A percentile compares a stretch with the other conserved stretches of the same genome.
phyloP scores from a whole-genome alignment of 805 yeast genomes.

The Ogataea haglerorum region DNA sequence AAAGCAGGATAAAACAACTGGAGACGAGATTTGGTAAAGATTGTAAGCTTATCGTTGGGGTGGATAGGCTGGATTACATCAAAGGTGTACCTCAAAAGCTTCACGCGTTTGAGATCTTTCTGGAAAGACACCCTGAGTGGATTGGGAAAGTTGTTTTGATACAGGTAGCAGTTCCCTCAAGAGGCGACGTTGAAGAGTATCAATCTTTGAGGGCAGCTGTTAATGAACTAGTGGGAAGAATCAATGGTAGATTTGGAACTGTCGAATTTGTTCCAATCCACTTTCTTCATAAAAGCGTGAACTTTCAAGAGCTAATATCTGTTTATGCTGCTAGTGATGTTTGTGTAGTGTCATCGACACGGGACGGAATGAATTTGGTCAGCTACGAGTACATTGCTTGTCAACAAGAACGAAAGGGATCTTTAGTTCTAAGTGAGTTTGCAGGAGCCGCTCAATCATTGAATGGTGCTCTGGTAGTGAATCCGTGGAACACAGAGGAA shows the following conservation, averaged over 20 bases:
- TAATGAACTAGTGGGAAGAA: slow-evolving; percentile 93
- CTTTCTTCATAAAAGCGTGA: slow-evolving; percentile 87
- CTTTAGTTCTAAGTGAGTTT: slow-evolving; percentile 85
- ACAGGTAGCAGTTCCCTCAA: slow-evolving; percentile 95
- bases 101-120: slow-evolving; percentile 91
- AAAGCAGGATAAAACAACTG: slow-evolving; percentile 60
- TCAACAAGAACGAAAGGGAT: slow-evolving; percentile 77
- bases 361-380: slow-evolving; percentile 98
- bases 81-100: slow-evolving; percentile 98
- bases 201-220: slow-evolving; percentile 91
- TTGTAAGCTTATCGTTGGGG: slow-evolving; percentile 89
- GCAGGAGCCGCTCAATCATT: slow-evolving; percentile 99
- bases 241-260: slow-evolving; percentile 94
- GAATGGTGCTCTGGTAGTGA: slow-evolving; percentile 89
- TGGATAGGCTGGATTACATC: slow-evolving; percentile 92
- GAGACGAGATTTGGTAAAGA: slow-evolving; percentile 62
- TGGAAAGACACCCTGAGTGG: slow-evolving; percentile 95
- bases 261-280: slow-evolving; percentile 98
- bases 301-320: slow-evolving; percentile 88
- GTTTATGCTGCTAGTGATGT: slow-evolving; percentile 84
- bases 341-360: slow-evolving; percentile 87
- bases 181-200: slow-evolving; percentile 98
- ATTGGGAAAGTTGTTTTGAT: slow-evolving; percentile 93
- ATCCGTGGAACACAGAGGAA: slow-evolving; percentile 99
- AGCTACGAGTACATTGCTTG: slow-evolving; percentile 96